Evolutionary conservation across 441 rosid genomes (phyloP).

Genomic region (Geranium incanum): DNA sequence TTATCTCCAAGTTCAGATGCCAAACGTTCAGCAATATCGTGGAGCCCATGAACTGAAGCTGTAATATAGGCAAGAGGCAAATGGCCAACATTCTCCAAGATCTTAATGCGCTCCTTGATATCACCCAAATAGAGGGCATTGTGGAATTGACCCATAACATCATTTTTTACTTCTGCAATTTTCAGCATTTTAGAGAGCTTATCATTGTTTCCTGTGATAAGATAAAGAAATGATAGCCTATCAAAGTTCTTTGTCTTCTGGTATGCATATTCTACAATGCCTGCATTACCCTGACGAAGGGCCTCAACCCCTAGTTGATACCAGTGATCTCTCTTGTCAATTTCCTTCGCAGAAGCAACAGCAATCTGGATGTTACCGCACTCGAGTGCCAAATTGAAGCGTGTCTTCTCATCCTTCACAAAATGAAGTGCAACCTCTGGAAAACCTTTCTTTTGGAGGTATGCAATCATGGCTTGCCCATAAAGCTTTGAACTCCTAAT

Average conservation of each 20-base stretch:
- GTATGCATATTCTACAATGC: too few relatives aligned
- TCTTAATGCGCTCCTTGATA: conserved; percentile 67
- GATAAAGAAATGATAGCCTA: too few relatives aligned
- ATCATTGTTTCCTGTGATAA: conserved; percentile 41
- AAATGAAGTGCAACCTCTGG: conserved; percentile 93
- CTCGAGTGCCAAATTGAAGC: conserved; percentile 59
- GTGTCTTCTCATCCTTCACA: conserved; percentile 80
- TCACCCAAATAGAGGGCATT: conserved; percentile 75
- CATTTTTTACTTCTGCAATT: conserved; percentile 84
- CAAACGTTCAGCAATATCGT: conserved; percentile 18
- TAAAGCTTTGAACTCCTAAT: conserved; percentile 79
- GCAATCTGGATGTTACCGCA: too few relatives aligned
- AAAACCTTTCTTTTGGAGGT: conserved; percentile 82
- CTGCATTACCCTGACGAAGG: too few relatives aligned
- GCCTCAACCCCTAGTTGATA: too few relatives aligned
- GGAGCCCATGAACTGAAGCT: neutral
- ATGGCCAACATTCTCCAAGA: conserved; percentile 67
- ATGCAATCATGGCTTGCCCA: conserved; percentile 88
- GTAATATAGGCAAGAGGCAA: conserved; percentile 61
- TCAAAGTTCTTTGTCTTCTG: too few relatives aligned
- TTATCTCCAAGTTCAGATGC: conserved; percentile 20
- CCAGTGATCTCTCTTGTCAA: too few relatives aligned
- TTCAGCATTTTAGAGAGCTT: conserved; percentile 73
- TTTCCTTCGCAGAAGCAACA: too few relatives aligned
- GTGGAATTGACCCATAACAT: conserved; percentile 28